Evolutionary conservation across 768 basidiomycete species (phyloP), one percentile per base, ranked within the genome.

Genomic region (Tricholoma saponaceum): DNA sequence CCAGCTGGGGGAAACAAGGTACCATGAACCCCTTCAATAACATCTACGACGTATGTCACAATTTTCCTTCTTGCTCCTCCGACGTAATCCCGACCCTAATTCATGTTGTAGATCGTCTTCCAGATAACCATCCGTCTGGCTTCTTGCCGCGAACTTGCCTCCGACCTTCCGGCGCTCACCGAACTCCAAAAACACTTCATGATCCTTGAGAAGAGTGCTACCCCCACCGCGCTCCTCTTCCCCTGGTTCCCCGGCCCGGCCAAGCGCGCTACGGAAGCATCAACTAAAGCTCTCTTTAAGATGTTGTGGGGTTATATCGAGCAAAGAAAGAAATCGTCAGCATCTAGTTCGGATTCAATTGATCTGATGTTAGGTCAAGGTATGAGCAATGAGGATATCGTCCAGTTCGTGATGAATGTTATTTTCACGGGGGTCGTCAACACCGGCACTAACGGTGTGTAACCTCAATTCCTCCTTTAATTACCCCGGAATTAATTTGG

Each of bases 371-470:
- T 77, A 26, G 53, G 60, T 6, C 53, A 72, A 30, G 76, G 74
- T 0, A 33, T 65, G 49, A 52, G 60, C 12, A 66, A 71, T 23
- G 58, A 67, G 8, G 58, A 55, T 5, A 71, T 72, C 22, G 62
- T 72, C 46, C 57, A 73, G 69, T 68, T 71, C 26, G 66, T 74
- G 20, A 58, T 76, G 7, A 60, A 65, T 5, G 65, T 74, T 14
- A 62, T 76, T 28, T 76, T 75, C 57, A 73, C 75, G 7, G 75
- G 74, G 4, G 66, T 72, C 4, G 57, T 71, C 30, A 74, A 74
- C 62, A 74, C 51, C 10, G 51, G 51, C 10, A 52, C 37, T 8
- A 37, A 52, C 20, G 33, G 51, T 52, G 22, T 5, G 51, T 7
- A 23, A 10, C 25, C 28, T 52, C 51, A 37, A 18, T 3, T 14